Evolutionary conservation across 768 basidiomycete species (phyloP).

Genomic region (Gymnopilus dilepis): DNA sequence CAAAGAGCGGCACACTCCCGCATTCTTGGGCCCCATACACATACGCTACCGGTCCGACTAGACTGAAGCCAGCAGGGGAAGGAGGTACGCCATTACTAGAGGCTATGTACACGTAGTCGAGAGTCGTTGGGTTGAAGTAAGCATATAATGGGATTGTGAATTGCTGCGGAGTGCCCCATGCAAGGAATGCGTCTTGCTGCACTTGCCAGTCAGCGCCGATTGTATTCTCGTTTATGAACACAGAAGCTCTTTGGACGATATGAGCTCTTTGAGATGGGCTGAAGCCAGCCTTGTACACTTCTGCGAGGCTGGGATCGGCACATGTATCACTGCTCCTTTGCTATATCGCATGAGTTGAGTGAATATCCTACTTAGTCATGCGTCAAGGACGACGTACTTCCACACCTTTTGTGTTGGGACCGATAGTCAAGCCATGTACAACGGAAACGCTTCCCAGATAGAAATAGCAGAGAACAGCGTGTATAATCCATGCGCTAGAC

Average conservation of each 20-base stretch:
- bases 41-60: background rate
- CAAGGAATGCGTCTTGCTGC: background rate
- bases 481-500: too few species aligned
- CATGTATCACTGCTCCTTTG: background rate
- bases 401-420: too few species aligned
- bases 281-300: slow-evolving; percentile 1
- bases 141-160: slow-evolving; percentile 4
- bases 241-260: background rate
- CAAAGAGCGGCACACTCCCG: background rate
- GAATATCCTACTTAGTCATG: too few species aligned
- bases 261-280: background rate
- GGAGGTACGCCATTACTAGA: background rate
- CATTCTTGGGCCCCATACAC: background rate
- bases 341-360: too few species aligned
- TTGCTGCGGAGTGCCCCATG: background rate
- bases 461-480: too few species aligned
- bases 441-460: too few species aligned
- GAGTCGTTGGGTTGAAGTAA: background rate
- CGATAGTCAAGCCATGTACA: too few species aligned
- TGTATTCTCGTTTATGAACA: background rate
- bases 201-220: background rate
- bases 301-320: background rate
- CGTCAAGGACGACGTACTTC: too few species aligned
- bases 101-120: background rate
- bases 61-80: background rate